phyloP scores from a whole-genome alignment of 1,284 basidiomycete species.

The Schizophyllum commune region DNA sequence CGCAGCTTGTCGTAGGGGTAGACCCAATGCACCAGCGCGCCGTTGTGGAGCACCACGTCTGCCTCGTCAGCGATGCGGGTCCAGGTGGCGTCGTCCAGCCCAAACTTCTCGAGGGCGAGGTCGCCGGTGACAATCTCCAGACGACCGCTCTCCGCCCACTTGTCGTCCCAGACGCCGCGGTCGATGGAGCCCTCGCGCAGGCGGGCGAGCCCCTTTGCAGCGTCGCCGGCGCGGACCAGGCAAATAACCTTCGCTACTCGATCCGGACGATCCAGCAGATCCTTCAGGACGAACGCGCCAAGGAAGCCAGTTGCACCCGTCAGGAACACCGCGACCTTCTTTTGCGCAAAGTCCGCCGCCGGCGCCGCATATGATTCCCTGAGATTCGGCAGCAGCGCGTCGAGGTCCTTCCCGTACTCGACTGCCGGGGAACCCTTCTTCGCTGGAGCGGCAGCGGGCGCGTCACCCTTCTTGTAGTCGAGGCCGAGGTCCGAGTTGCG shows the following conservation, averaged over 20 bases:
- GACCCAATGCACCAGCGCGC: slow-evolving; percentile 98
- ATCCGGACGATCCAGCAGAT: slow-evolving; percentile 60
- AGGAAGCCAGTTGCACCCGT: slow-evolving; percentile 98
- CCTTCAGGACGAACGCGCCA: slow-evolving; percentile 86
- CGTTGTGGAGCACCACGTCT: slow-evolving; percentile 91
- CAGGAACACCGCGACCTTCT: slow-evolving; percentile 77
- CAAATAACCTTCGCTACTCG: slow-evolving; percentile 86
- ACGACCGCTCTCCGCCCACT: slow-evolving; percentile 68
- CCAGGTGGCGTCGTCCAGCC: slow-evolving; percentile 67
- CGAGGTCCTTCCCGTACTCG: slow-evolving; percentile 81
- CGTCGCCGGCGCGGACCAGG: slow-evolving; percentile 72
- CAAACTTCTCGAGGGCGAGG: slow-evolving; percentile 72
- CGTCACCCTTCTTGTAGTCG: slow-evolving; percentile 25
- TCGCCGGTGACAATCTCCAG: slow-evolving; percentile 90
- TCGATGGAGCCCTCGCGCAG: slow-evolving; percentile 75
- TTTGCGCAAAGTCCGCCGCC: slow-evolving; percentile 43
- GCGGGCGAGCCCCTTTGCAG: slow-evolving; percentile 61
- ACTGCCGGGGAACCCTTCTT: slow-evolving; percentile 20
- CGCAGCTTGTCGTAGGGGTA: slow-evolving; percentile 96
- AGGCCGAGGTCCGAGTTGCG: slow-evolving; percentile 80
- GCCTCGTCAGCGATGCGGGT: slow-evolving; percentile 62
- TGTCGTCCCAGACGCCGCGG: slow-evolving; percentile 88
- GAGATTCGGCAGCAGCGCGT: slow-evolving; percentile 54
- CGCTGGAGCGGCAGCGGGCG: slow-evolving; percentile 1
- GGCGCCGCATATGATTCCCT: slow-evolving; percentile 51